Base-by-base conservation (phyloP, 1,284 basidiomycete genomes). In the Peniophora sp. region DNA sequence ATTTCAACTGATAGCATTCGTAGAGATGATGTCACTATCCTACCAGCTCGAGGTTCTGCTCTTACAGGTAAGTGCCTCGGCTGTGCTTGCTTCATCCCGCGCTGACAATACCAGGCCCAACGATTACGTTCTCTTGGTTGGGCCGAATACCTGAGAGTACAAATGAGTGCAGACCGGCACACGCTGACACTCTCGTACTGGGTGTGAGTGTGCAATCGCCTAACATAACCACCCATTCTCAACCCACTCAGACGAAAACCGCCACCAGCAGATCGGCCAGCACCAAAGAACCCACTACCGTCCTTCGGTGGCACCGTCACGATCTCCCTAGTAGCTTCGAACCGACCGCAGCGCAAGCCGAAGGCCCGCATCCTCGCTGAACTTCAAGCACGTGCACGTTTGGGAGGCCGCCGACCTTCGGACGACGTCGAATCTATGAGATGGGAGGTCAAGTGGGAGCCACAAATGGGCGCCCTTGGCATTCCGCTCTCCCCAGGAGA, bases 1-100 rank as follows among this genome's bases (percentile, higher is more conserved):
- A 44, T 24, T 17, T n/a, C 48, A 3, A 44, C 36, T 37, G 23
- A 45, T 18, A 12, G 15, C 44, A 42, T 34, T 41, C 20, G 10
- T 58, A 92, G 88, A 92, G 63, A 85, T 88, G 72, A 88, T 92
- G 78, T 87, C 88, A 1, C 65, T 92, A 51, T 86, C 88, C 2
- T 92, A 92, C 64, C 88, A 91, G 60, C 73, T 92, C 10, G 90
- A 89, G 64, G 87, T 91, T 55, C 63, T 92, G 43, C 84, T 83
- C 73, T 86, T 82, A 59, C 88, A 91, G 69, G 86, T 84, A 56
- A 24, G 68, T n/a, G n/a, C n/a, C n/a, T n/a, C n/a, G n/a, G n/a
- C n/a, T n/a, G n/a, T n/a, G n/a, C n/a, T n/a, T n/a, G n/a, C n/a
- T n/a, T n/a, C n/a, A n/a, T n/a, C n/a, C 15, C 15, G 15, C 18